These are phyloP conservation scores for Penium margaritaceum DNA, from an alignment of 139 green algal genomes.

Conservation along the genomic window DNA sequence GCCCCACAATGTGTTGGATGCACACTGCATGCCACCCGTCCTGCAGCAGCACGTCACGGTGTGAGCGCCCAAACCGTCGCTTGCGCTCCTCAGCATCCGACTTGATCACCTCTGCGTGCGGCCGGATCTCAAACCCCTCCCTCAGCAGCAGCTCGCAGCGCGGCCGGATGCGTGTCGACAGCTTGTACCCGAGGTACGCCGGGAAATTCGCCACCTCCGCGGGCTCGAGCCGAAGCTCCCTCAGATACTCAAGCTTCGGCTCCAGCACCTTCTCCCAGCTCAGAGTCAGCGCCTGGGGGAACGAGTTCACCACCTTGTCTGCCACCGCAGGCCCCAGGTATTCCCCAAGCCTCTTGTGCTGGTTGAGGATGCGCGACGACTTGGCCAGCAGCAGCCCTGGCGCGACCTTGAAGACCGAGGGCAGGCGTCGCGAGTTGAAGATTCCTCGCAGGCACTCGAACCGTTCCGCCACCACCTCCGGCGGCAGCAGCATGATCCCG, in stretches of 20 bases:
- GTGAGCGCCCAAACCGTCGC: constrained; percentile 1
- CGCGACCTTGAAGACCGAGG: constrained; percentile 4
- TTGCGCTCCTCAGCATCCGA: neutral
- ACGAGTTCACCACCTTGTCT: constrained; percentile 3
- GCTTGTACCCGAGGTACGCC: constrained; percentile 9
- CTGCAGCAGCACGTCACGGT: neutral
- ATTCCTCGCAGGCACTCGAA: neutral
- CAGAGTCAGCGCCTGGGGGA: constrained; percentile 5
- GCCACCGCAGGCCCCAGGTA: neutral
- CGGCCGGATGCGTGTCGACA: constrained; percentile 4
- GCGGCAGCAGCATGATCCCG: neutral
- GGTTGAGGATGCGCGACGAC: neutral
- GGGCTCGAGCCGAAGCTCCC: neutral
- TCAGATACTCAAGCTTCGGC: neutral
- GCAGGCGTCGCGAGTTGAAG: constrained; percentile 3
- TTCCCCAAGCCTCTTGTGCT: neutral
- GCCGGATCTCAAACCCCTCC: neutral
- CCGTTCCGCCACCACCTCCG: neutral
- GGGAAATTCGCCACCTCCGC: constrained; percentile 8
- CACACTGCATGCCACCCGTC: neutral
- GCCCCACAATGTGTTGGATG: constrained; percentile 8
- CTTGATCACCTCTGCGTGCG: constrained; percentile 5
- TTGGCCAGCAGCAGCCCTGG: neutral
- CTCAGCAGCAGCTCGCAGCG: neutral
- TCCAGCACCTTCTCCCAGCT: constrained; percentile 11